Conservation (phyloP, 257 asterid species). For the Gardenia jasminoides region DNA sequence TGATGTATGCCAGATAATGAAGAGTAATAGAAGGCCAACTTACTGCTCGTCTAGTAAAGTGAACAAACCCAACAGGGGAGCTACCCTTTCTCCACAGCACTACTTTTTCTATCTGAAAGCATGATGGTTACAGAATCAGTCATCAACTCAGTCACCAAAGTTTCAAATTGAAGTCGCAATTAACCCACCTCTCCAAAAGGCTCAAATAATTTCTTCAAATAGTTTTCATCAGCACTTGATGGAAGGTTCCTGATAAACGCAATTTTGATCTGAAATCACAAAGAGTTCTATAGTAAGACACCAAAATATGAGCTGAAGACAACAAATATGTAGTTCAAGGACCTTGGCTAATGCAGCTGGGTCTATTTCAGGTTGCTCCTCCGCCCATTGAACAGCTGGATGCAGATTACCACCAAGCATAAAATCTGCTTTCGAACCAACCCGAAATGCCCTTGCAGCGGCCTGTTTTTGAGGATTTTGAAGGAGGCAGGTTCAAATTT, state of each 20-base stretch:
- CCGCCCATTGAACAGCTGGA: constrained; percentile 95
- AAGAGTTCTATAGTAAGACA: constrained; percentile 21
- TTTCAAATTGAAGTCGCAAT: constrained; percentile 18
- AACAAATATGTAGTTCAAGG: constrained; percentile 14
- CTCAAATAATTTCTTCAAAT: constrained; percentile 67
- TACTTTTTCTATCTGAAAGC: constrained; percentile 79
- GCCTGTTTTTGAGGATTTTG: constrained; percentile 94
- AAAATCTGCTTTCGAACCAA: constrained; percentile 75
- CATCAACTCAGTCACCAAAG: constrained; percentile 12
- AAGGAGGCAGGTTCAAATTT: constrained; percentile 58
- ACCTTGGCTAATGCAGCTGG: constrained; percentile 77
- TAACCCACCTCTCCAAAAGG: constrained; percentile 74
- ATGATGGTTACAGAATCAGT: constrained; percentile 15
- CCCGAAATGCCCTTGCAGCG: constrained; percentile 80
- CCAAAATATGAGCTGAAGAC: constrained; percentile 15
- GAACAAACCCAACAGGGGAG: constrained; percentile 72
- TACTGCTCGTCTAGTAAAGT: constrained; percentile 70
- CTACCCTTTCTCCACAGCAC: constrained; percentile 59
- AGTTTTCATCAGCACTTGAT: constrained; percentile 62
- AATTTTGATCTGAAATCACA: constrained; percentile 62
- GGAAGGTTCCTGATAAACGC: constrained; percentile 85
- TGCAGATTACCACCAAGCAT: constrained; percentile 76
- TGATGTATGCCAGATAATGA: not conserved
- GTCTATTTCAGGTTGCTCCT: constrained; percentile 54
- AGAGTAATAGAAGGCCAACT: constrained; percentile 21